phyloP scores from a whole-genome alignment of 352 stramenopile genomes.

The Globisporangium nagaii region DNA sequence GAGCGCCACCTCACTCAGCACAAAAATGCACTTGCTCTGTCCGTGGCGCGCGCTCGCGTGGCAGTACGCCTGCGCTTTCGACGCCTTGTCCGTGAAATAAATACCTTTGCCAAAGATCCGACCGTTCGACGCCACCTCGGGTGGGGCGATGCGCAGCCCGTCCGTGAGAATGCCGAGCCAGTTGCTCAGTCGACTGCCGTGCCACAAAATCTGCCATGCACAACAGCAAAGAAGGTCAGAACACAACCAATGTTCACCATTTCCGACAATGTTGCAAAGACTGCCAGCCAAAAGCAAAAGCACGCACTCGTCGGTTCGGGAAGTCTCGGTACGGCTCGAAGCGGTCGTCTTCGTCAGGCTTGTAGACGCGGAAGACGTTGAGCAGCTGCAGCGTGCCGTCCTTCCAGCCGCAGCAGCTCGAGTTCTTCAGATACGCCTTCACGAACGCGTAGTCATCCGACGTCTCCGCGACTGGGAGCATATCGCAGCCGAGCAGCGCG shows the following conservation, averaged over 20 bases:
- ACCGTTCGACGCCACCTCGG: conserved; percentile 68
- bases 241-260: neutral
- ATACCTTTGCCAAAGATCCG: conserved; percentile 80
- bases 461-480: conserved; percentile 35
- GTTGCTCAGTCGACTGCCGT: conserved; percentile 81
- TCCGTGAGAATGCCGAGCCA: conserved; percentile 79
- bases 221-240: neutral
- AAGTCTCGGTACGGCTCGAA: conserved; percentile 46
- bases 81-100: conserved; percentile 87
- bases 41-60: conserved; percentile 32
- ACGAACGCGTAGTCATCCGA: conserved; percentile 51
- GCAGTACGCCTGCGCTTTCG: conserved; percentile 66
- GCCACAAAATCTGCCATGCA: conserved; percentile 69
- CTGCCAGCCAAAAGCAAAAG: neutral
- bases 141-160: conserved; percentile 74
- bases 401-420: conserved; percentile 58
- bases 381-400: conserved; percentile 47
- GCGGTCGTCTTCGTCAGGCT: conserved; percentile 35
- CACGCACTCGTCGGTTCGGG: conserved; percentile 45
- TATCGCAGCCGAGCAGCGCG: conserved; percentile 37
- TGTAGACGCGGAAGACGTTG: conserved; percentile 58
- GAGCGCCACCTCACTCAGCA: conserved; percentile 64
- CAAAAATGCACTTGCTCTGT: conserved; percentile 44
- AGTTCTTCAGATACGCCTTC: conserved; percentile 66
- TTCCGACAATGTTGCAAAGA: neutral